Evolutionary conservation across 192 early-diverging fungal species (phyloP), one percentile per base, ranked within the genome.

Genomic region (Jimgerdemannia flammicorona): DNA sequence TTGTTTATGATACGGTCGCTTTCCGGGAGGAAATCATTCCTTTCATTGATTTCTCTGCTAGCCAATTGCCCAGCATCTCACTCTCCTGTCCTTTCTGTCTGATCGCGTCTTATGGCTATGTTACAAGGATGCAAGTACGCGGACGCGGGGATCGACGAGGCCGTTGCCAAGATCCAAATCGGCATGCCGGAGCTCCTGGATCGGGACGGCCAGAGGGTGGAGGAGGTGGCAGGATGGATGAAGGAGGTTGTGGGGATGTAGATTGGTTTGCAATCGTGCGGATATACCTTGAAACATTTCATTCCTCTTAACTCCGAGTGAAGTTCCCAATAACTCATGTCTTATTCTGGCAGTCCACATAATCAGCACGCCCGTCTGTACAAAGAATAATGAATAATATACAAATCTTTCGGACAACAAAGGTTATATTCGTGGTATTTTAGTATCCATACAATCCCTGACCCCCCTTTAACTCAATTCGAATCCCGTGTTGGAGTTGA

Each of bases 401-500:
- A 29, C 29, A 29, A 29, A 29, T 29, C 29, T 29, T 29, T 1
- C 29, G 29, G 29, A 29, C 29, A 29, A 29, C 29, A 29, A n/a
- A 29, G 29, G 0, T 29, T 29, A 29, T 29, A 0, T 29, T 29
- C 29, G 29, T 29, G 29, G 29, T 29, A 29, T 29, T 29, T 29
- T 1, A 0, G 29, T 29, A 29, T 29, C 29, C 29, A 29, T 29
- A 29, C 29, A 29, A 29, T 29, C 29, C 0, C 29, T 29, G 17
- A 74, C 43, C 17, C n/a, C 19, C 9, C 9, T 70, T 78, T 76
- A 91, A 18, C 86, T 87, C n/a, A 94, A 75, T 67, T 94, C 93
- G 82, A 94, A 94, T 4, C 93, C 93, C 4, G 91, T 89, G 44
- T 89, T 90, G 8, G 88, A 83, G 66, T 85, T 82, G 69, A 94